Evolutionary conservation across 2,329 filamentous ascomycete genomes (phyloP), one percentile per base, ranked within the genome.

Genomic region (Fulvia fulva): DNA sequence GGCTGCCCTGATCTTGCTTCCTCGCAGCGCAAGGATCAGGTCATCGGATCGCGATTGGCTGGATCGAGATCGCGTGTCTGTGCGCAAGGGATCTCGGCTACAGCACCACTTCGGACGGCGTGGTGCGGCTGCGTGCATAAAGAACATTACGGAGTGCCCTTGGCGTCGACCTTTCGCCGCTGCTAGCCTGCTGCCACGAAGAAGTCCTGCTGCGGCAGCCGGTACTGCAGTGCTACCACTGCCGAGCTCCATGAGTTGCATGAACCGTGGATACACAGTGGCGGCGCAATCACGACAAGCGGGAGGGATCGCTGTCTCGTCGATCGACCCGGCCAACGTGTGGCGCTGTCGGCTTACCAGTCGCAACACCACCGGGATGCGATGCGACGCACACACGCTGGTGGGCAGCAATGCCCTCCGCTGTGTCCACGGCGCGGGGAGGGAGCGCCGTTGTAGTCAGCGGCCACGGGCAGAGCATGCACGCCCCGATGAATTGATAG

Each of bases 31-130:
- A 28, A 23, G 32, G 25, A 19, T 25, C 14, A 16, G 37, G 30
- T 46, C 19, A 7, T 54, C 12, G 22, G 16, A 54, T 54, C 37
- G 41, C 47, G 52, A 54, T 54, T 54, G 52, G 43, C 25, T 41
- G 43, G 30, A 45, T 44, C 41, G 22, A 53, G 30, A 41, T 28
- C 51, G 37, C 16, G n/a, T 25, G 23, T 54, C 7, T 46, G 52
- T 28, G 46, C 46, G 52, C 37, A 54, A 47, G 4, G 47, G 26
- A 50, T 50, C 47, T 50, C 47, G 47, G 47, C n/a, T 50, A 26
- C 23, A 47, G 11, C 21, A 47, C 21, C 44, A 19, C 25, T 41
- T 41, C 37, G 37, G 34, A 41, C n/a, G 37, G 4, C 37, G 37
- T 41, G 37, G 5, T n/a, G 37, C 37, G 37, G 37, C 14, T n/a